Base-by-base conservation (phyloP, 2,329 filamentous ascomycete species). In the Penicillium expansum region DNA sequence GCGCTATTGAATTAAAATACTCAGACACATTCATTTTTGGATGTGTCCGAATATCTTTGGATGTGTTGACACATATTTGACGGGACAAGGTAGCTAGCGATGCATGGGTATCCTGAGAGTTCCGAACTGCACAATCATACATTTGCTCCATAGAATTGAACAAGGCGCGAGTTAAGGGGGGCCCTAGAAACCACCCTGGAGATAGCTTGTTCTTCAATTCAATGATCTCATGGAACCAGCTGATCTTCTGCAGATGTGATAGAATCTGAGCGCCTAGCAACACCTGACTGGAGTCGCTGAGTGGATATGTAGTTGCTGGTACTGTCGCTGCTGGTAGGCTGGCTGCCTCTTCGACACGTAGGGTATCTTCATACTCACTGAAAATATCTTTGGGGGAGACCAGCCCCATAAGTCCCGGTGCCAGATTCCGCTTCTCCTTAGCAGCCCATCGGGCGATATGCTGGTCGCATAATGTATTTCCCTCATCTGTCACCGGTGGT, bases 241-340 rank as follows among this genome's bases (percentile, higher is more conserved):
- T 24, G 24, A 50, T 50, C 35, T 50, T 50, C 3, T 50, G 37
- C 10, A 64, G 53, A 0, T 59, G 49, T 1, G 59, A 51, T 8
- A 67, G 45, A 13, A 62, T 52, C 51, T 61, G 60, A 8, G 45
- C 60, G 1, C 62, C 62, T 16, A 53, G 38, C 22, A 56, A 35
- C 8, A 59, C 52, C 39, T 61, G 53, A n/a, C 45, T 37, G 4
- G 48, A n/a, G 22, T 62, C 50, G 4, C 52, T 38, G 0, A 20
- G 16, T 41, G 27, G 5, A 32, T 16, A 41, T 16, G 13, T 4
- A 41, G n/a, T 11, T 11, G 24, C 18, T 32, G 48, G 22, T 39
- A 22, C 14, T 38, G 27, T 52, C 6, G 1, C 37, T 22, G 2
- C 16, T 29, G 7, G 24, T 27, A 16, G 13, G 14, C 18, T 14